Conservation (phyloP, 768 basidiomycete species). For the Clavaria fumosa region DNA sequence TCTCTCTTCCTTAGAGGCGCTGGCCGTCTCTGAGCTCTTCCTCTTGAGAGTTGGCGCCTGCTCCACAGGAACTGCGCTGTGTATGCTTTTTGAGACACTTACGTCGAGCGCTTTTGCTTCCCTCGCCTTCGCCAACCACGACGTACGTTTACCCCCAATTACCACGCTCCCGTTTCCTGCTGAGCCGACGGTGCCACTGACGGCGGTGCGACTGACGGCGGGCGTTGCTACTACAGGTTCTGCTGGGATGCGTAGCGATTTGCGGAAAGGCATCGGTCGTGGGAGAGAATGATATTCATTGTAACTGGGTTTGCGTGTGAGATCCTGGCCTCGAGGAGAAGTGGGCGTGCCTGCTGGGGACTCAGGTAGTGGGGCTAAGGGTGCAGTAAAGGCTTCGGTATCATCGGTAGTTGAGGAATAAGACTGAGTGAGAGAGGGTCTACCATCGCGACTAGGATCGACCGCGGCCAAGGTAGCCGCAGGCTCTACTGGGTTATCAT, state of each 20-base stretch:
- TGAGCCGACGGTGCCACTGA: not conserved
- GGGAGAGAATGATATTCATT: constrained; percentile 48
- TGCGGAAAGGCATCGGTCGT: constrained; percentile 52
- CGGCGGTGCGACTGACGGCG: constrained; percentile 11
- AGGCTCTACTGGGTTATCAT: not conserved
- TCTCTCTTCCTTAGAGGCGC: constrained; percentile 24
- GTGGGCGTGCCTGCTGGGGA: constrained; percentile 4
- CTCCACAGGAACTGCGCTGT: too few species aligned
- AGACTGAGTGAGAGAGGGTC: constrained; percentile 9
- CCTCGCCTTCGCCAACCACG: constrained; percentile 67
- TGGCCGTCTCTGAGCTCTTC: constrained; percentile 43
- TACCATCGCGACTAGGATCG: too few species aligned
- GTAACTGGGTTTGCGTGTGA: constrained; percentile 24
- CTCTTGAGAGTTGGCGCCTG: constrained; percentile 36
- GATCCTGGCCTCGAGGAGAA: constrained; percentile 10
- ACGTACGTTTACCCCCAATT: constrained; percentile 49
- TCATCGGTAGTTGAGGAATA: constrained; percentile 4
- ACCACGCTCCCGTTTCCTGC: constrained; percentile 18
- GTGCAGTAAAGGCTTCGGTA: constrained; percentile 5
- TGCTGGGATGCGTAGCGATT: constrained; percentile 39
- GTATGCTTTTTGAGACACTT: too few species aligned
- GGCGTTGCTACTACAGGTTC: constrained; percentile 28
- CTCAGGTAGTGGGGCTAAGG: constrained; percentile 1
- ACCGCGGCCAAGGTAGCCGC: not conserved
- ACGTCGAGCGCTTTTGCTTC: constrained; percentile 56